These are phyloP conservation scores for Limnomonas spitsbergensis DNA, from an alignment of 139 green algal genomes.

Conservation along the genomic window DNA sequence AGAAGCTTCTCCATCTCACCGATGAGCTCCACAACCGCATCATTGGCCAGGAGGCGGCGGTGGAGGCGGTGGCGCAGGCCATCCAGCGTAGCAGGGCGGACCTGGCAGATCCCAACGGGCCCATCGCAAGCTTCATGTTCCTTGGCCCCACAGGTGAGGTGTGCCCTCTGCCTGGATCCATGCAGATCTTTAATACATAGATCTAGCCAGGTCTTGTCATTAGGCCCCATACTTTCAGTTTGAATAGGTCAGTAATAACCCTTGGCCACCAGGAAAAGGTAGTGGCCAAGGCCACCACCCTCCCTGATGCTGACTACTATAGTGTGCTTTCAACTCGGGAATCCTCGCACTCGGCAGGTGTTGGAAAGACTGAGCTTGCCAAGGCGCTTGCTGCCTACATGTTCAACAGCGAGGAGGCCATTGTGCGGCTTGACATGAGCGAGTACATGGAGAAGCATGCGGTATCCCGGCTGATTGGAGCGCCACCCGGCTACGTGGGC, in stretches of 20 bases:
- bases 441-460: constrained; percentile 96
- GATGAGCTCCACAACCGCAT: constrained; percentile 42
- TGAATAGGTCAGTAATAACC: no score
- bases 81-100: constrained; percentile 87
- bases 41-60: constrained; percentile 75
- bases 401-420: constrained; percentile 82
- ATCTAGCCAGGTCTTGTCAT: no score
- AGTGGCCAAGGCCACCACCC: no score
- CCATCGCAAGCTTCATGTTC: constrained; percentile 98
- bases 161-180: constrained; percentile 14
- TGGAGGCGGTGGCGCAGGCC: constrained; percentile 84
- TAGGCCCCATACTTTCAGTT: no score
- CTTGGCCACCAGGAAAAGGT: no score
- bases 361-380: constrained; percentile 93
- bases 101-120: constrained; percentile 82
- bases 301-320: no score
- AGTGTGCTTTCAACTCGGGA: no score
- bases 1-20: constrained; percentile 22
- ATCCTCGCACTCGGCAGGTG: constrained; percentile 1
- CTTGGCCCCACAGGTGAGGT: constrained; percentile 81
- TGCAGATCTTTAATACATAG: no score
- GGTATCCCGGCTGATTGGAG: constrained; percentile 79
- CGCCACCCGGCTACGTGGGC: constrained; percentile 72
- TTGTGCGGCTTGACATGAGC: constrained; percentile 57
- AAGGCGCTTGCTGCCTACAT: constrained; percentile 86